Conservation (phyloP, 2,329 filamentous ascomycete genomes). For the Pseudogymnoascus sp. region DNA sequence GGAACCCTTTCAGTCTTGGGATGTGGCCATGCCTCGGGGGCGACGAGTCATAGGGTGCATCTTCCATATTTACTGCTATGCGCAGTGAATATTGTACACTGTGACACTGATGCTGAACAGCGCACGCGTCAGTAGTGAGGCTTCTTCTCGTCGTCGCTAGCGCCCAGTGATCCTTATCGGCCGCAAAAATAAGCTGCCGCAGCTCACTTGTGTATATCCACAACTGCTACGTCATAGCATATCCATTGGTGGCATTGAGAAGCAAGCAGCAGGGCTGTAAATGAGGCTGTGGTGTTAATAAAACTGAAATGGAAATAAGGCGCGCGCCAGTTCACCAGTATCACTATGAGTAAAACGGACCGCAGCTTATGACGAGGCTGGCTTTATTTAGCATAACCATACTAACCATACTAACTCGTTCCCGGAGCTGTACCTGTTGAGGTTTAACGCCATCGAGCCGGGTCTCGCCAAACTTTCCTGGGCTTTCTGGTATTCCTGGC, state of each 20-base stretch:
- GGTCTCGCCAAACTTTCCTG: neutral
- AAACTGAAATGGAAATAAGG: neutral
- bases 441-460: slow-evolving; percentile 4
- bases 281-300: slow-evolving; percentile 2
- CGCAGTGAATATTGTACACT: neutral
- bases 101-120: neutral
- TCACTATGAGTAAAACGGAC: neutral
- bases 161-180: slow-evolving; percentile 1
- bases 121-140: slow-evolving; percentile 1
- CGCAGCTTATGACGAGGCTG: slow-evolving; percentile 1
- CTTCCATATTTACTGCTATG: neutral
- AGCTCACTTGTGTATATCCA: neutral
- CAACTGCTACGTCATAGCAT: neutral
- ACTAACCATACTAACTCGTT: neutral
- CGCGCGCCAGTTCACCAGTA: neutral
- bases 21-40: slow-evolving; percentile 20
- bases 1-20: slow-evolving; percentile 21
- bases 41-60: slow-evolving; percentile 9
- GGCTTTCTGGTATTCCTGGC: slow-evolving; percentile 3
- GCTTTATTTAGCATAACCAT: slow-evolving; percentile 2
- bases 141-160: neutral
- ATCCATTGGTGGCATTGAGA: neutral
- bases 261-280: neutral
- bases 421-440: slow-evolving; percentile 4
- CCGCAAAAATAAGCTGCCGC: neutral